These are phyloP conservation scores for Cylindricascospora bacillispora DNA, from an alignment of 1,139 yeast species.

Conservation along the genomic window DNA sequence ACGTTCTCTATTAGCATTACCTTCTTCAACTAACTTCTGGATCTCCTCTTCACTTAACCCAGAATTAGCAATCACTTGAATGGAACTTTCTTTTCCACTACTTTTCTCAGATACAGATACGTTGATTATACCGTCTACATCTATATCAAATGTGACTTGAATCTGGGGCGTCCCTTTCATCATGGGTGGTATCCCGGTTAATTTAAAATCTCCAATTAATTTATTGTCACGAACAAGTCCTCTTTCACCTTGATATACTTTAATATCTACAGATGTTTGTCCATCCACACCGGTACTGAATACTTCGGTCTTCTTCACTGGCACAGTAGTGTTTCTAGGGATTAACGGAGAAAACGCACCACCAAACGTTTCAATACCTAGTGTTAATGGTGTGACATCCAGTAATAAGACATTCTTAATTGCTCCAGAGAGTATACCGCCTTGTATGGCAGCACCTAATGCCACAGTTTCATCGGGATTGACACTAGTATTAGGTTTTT, in stretches of 20 bases:
- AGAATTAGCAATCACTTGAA: constrained; percentile 58
- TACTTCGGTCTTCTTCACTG: constrained; percentile 56
- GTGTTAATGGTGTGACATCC: constrained; percentile 68
- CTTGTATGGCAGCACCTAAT: constrained; percentile 75
- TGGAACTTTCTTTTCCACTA: constrained; percentile 41
- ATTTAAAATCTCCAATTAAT: constrained; percentile 56
- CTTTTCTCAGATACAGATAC: constrained; percentile 61
- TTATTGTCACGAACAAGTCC: constrained; percentile 62
- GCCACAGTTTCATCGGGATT: constrained; percentile 85
- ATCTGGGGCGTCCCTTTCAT: constrained; percentile 75
- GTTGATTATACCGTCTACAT: constrained; percentile 72
- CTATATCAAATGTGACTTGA: constrained; percentile 60
- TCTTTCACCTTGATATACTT: constrained; percentile 71
- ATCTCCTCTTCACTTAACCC: constrained; percentile 58
- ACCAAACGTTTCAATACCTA: constrained; percentile 75
- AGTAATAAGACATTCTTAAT: constrained; percentile 55
- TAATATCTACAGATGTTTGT: constrained; percentile 66
- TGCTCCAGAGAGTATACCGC: constrained; percentile 63
- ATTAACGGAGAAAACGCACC: constrained; percentile 69
- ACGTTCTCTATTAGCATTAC: constrained; percentile 19
- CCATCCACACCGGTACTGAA: constrained; percentile 82
- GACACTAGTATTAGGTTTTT: constrained; percentile 49
- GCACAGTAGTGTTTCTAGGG: constrained; percentile 65
- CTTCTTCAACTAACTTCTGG: constrained; percentile 41
- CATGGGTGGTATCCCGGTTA: constrained; percentile 53